These are phyloP conservation scores for Calonectria multiphialidica DNA, from an alignment of 2,329 filamentous ascomycete species.

Conservation along the genomic window DNA sequence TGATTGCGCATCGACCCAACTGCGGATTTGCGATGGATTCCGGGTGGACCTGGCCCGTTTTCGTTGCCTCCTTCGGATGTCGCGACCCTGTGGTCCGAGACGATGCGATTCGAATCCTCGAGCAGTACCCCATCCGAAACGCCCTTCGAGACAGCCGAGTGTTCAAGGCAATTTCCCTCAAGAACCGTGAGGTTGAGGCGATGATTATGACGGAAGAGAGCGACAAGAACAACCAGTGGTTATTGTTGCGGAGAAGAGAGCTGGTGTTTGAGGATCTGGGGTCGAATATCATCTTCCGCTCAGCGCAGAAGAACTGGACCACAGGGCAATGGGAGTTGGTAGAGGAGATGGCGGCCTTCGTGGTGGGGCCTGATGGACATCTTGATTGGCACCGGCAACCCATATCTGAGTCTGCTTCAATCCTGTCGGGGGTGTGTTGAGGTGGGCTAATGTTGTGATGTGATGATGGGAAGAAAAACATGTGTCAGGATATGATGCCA, in stretches of 20 bases:
- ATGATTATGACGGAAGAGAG: slow-evolving; percentile 47
- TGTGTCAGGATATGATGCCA: neutral
- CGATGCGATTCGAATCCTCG: slow-evolving; percentile 55
- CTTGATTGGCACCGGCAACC: slow-evolving; percentile 52
- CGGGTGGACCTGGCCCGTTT: slow-evolving; percentile 59
- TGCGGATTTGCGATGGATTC: slow-evolving; percentile 60
- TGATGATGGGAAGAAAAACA: neutral
- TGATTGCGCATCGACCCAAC: slow-evolving; percentile 50
- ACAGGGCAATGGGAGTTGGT: slow-evolving; percentile 52
- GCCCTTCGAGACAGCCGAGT: slow-evolving; percentile 57
- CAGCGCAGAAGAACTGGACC: slow-evolving; percentile 44
- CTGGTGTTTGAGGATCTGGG: slow-evolving; percentile 54
- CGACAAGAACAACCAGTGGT: slow-evolving; percentile 51
- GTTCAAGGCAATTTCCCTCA: slow-evolving; percentile 53
- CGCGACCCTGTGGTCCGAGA: slow-evolving; percentile 53
- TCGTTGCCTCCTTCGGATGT: slow-evolving; percentile 55
- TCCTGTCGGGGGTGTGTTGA: slow-evolving; percentile 40
- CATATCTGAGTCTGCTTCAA: slow-evolving; percentile 48
- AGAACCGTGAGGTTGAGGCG: slow-evolving; percentile 52
- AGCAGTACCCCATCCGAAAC: slow-evolving; percentile 56
- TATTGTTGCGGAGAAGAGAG: slow-evolving; percentile 52
- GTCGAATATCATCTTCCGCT: slow-evolving; percentile 52
- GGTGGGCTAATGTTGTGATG: too few relatives aligned
- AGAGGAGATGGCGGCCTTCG: slow-evolving; percentile 52
- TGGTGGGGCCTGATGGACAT: slow-evolving; percentile 45